phyloP scores from a whole-genome alignment of 768 basidiomycete genomes.

The Suillus alpinus region DNA sequence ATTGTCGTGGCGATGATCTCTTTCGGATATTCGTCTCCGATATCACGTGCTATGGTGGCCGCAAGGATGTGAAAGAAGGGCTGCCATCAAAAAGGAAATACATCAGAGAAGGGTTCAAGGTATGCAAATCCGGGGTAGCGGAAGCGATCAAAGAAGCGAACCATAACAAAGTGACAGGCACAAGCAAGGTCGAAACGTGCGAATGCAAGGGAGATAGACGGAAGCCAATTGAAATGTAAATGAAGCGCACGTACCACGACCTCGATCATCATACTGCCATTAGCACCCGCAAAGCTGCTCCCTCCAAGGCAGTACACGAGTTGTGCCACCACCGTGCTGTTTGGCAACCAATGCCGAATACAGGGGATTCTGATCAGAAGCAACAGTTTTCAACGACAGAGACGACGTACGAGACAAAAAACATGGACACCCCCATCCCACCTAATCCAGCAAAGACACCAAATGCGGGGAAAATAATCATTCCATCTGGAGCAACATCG shows the following conservation, averaged over 20 bases:
- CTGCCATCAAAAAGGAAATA: conserved; percentile 33
- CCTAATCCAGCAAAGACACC: conserved; percentile 80
- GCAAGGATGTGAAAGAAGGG: conserved; percentile 96
- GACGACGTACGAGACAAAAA: conserved; percentile 71
- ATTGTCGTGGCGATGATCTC: conserved; percentile 91
- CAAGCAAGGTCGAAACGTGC: conserved; percentile 4
- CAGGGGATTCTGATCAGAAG: background rate
- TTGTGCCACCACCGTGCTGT: conserved; percentile 74
- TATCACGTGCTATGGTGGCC: conserved; percentile 63
- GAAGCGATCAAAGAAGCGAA: background rate
- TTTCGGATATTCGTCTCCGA: conserved; percentile 65
- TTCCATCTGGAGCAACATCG: conserved; percentile 59
- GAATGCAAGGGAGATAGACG: background rate
- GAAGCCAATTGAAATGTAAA: background rate
- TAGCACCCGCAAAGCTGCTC: conserved; percentile 85
- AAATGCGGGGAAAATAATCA: conserved; percentile 91
- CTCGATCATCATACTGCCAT: conserved; percentile 98
- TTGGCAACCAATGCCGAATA: background rate
- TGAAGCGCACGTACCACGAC: conserved; percentile 66
- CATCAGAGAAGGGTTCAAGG: background rate
- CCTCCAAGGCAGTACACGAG: conserved; percentile 84
- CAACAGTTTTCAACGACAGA: background rate
- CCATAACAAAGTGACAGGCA: background rate
- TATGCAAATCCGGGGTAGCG: conserved; percentile 2
- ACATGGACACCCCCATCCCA: conserved; percentile 91